phyloP scores from a whole-genome alignment of 2,329 filamentous ascomycete genomes.

The Ophiocordyceps polyrhachis-furcata region DNA sequence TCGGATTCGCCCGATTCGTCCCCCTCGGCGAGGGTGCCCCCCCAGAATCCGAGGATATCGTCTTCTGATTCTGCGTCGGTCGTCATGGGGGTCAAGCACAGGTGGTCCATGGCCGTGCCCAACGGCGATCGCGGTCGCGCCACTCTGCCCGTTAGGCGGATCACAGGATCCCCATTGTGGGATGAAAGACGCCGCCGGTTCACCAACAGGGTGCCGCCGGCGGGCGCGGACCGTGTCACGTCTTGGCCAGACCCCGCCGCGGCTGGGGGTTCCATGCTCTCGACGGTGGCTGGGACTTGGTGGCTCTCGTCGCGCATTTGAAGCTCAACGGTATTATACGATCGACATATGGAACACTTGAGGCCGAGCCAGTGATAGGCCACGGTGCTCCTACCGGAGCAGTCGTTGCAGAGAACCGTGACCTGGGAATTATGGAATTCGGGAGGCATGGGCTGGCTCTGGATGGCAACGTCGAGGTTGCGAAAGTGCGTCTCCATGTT shows the following conservation, averaged over 20 bases:
- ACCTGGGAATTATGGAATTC: constrained; percentile 67
- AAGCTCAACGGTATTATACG: constrained; percentile 51
- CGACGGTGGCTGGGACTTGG: constrained; percentile 10
- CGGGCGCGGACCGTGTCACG: constrained; percentile 6
- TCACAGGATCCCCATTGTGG: constrained; percentile 14
- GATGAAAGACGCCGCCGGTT: constrained; percentile 22
- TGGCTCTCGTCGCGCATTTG: constrained; percentile 32
- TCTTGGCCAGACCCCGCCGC: constrained; percentile 1
- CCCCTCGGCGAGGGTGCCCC: constrained; percentile 24
- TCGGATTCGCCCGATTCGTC: constrained; percentile 30
- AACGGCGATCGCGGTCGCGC: constrained; percentile 26
- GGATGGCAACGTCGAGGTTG: constrained; percentile 73
- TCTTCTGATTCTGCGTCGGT: constrained; percentile 29
- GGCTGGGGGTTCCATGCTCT: constrained; percentile 5
- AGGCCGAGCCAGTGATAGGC: constrained; percentile 88
- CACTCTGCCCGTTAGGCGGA: constrained; percentile 19
- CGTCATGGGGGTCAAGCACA: constrained; percentile 9
- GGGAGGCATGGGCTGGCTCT: constrained; percentile 76
- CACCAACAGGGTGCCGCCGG: constrained; percentile 2
- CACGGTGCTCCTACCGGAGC: constrained; percentile 69
- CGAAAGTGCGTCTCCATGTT: constrained; percentile 96
- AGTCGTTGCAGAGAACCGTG: constrained; percentile 86
- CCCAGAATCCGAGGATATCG: constrained; percentile 41
- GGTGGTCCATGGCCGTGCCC: constrained; percentile 8
- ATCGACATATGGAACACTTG: constrained; percentile 60